Evolutionary conservation across 2,329 filamentous ascomycete species (phyloP), one percentile per base, ranked within the genome.

Genomic region (Coniochaeta prunicola): DNA sequence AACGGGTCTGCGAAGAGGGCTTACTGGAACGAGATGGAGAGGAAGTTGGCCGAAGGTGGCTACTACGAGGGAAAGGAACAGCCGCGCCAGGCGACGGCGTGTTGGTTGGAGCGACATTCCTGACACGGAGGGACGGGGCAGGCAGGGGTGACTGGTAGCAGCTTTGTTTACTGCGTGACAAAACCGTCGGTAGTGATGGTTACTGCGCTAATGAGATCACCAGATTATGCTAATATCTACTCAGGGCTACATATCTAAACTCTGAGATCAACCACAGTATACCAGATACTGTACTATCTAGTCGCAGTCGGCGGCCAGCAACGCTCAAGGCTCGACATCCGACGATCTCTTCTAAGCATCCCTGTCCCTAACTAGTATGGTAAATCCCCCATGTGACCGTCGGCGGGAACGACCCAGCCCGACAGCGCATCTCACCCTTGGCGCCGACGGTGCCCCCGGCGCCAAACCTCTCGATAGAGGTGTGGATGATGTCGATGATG

Each of bases 11-110:
- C 80, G 57, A 92, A 93, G 70, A 77, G 85, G 59, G 76, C 77
- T 50, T 87, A 89, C 67, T 94, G 90, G 90, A 78, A 78, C 60
- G 73, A 76, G 17, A 79, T 82, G 50, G 90, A 94, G 71, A 71
- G 73, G 57, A 75, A 79, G 26, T 74, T 93, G 59, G 82, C 89
- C 54, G 74, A 83, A 1, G 84, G 80, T 13, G 89, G 88, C 17
- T 93, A 87, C 79, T 93, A 94, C 64, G 59, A 63, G 19, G 65
- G 61, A 13, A 59, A 56, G 3, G 68, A 70, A 42, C 40, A 56
- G 48, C 64, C 63, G 40, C 57, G 56, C 24, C 59, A 64, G 60
- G 38, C 53, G 61, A 67, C 66, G 45, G 59, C 62, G 42, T 71
- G 67, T 63, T 63, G 61, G 59, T 58, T 71, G 21, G 64, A 62